Percentiles rank a stretch among this genome's conserved stretches.
These are phyloP conservation scores for Kondoa subrosea DNA, from an alignment of 768 basidiomycete genomes.

Conservation along the genomic window DNA sequence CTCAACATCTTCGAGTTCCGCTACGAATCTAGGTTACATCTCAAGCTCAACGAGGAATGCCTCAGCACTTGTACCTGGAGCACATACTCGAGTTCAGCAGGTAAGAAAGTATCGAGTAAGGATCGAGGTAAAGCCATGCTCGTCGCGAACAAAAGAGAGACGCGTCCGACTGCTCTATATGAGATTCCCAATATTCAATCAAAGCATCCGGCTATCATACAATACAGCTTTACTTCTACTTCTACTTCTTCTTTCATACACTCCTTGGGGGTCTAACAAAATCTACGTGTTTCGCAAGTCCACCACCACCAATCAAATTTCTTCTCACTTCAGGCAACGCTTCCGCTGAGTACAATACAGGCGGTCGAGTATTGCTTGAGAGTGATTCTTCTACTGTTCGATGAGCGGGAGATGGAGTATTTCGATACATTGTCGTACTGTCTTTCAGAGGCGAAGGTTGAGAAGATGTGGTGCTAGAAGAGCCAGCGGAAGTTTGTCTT, in stretches of 20 bases:
- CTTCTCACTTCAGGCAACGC: neutral
- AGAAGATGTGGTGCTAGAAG: neutral
- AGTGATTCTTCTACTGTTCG: neutral
- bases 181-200: no score
- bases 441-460: neutral
- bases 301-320: neutral
- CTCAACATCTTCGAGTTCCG: constrained; percentile 2
- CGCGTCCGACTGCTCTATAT: no score
- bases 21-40: no score
- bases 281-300: neutral
- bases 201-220: no score
- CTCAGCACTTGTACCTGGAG: no score
- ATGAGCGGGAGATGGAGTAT: no score
- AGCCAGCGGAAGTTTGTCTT: neutral
- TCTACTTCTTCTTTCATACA: neutral
- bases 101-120: neutral
- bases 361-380: neutral
- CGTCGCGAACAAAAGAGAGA: no score
- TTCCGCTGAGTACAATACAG: neutral
- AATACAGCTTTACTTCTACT: neutral
- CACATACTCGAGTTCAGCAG: neutral
- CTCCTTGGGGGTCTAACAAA: neutral
- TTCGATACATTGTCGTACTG: no score
- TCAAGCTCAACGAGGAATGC: no score
- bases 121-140: neutral